Evolutionary conservation across 768 basidiomycete species (phyloP), one percentile per base, ranked within the genome.

Genomic region (Rhizopogon vesiculosus): DNA sequence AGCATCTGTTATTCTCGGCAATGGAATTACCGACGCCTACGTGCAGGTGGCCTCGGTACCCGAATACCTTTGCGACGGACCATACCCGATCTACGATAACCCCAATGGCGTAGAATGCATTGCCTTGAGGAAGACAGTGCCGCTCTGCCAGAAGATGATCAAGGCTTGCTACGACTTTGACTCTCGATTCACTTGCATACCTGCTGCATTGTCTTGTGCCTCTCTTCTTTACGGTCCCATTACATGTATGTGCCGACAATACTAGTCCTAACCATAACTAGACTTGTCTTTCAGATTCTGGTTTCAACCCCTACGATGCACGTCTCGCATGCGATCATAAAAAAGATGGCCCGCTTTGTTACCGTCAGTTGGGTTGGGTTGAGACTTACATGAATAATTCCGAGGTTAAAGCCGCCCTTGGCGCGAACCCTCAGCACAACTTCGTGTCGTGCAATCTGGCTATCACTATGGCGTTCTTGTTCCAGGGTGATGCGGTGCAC

Each of bases 221-320:
- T 75, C 77, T 35, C 88, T 91, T 66, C 69, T 95, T 13, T 82
- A 83, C 57, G 83, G 74, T 5, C 86, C 89, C 19, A 73, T 95
- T 16, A 79, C 86, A 68, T 80, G 88, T 89, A 64, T 52, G 85
- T 77, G 12, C 25, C 9, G 7, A n/a, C 3, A 16, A 8, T 45
- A 16, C 5, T 52, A 8, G 16, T 35, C 9, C 12, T 43, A 9
- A 22, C 51, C 51, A 55, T 42, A 35, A 29, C 42, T 55, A 46
- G 28, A 31, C 42, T 56, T 48, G 45, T 13, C 42, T 35, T 22
- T 56, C 42, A 88, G 85, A 83, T 66, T 73, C 78, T n/a, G 89
- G 88, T 2, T 67, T 87, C 46, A 98, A 98, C 72, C 85, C 91
- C 8, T 98, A 98, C 69, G 95, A 98, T 63, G 88, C 91, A 3